Percentiles rank a stretch among this genome's conserved stretches.
phyloP scores from a whole-genome alignment of 2,329 filamentous ascomycete genomes.

The Monosporascus sp. region DNA sequence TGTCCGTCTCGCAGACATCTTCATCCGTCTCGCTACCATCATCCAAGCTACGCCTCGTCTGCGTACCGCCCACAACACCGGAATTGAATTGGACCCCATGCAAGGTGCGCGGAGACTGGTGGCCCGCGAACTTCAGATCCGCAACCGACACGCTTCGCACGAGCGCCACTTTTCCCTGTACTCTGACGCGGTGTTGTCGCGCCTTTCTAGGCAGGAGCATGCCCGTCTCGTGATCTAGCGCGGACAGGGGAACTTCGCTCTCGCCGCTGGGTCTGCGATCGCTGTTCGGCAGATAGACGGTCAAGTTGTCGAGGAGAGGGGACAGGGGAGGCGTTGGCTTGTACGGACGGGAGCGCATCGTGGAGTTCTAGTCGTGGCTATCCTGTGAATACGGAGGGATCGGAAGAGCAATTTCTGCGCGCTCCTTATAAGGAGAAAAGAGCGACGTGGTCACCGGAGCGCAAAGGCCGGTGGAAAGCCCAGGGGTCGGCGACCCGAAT shows the following conservation, averaged over 20 bases:
- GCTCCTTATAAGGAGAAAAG: too few species aligned
- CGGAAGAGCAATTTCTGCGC: too few species aligned
- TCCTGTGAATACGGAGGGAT: not conserved
- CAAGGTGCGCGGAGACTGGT: not conserved
- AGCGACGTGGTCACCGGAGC: too few species aligned
- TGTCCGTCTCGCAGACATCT: conserved; percentile 22
- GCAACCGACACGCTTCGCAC: conserved; percentile 31
- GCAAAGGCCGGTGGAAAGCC: too few species aligned
- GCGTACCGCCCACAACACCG: not conserved
- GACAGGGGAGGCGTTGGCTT: conserved; percentile 22
- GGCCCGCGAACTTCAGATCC: conserved; percentile 12
- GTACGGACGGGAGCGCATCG: conserved; percentile 23
- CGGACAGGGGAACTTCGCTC: conserved; percentile 14
- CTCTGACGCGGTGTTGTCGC: conserved; percentile 25
- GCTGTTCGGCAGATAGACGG: conserved; percentile 20
- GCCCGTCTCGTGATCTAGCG: conserved; percentile 27
- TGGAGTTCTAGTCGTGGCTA: not conserved
- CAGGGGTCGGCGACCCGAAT: too few species aligned
- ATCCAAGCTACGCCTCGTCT: conserved; percentile 9
- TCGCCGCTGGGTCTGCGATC: conserved; percentile 5
- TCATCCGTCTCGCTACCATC: conserved; percentile 12
- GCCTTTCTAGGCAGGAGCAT: conserved; percentile 20
- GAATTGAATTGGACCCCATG: conserved; percentile 1
- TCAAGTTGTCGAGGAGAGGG: conserved; percentile 15
- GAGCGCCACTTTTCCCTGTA: conserved; percentile 31